Evolutionary conservation across 2,329 filamentous ascomycete genomes (phyloP), one percentile per base, ranked within the genome.

Genomic region (Calonectria ilicicola): DNA sequence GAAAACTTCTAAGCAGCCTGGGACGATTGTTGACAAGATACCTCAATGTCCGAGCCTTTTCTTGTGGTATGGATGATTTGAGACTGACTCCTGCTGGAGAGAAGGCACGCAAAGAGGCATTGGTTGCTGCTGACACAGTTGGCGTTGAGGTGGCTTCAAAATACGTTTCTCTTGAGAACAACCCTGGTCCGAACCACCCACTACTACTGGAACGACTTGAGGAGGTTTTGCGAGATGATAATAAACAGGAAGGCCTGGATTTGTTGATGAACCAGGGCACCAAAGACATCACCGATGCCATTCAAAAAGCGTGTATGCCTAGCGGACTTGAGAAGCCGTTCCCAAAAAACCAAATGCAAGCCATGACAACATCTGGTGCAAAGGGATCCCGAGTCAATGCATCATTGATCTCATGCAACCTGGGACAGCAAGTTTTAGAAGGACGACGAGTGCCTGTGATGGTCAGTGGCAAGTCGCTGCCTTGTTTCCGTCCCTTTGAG

Each of bases 311-410:
- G 2, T 98, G 95, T 84, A 89, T 99, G 76, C 97, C 97, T 0
- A 85, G 87, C 23, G 95, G 94, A 49, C 90, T 99, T 32, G 92
- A 94, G 80, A 99, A 98, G 85, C 91, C 94, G 9, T 99, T 99
- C 84, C 97, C 97, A 1, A 93, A 93, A 81, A 99, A 99, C 81
- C 96, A 98, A 85, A 99, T 99, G 96, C 97, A 99, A 87, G 92
- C 94, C 76, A 99, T 99, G 97, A 99, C 97, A 26, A 94, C 93
- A 17, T 98, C 97, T 69, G 97, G 97, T 83, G 97, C 97, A 65
- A 99, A 99, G 86, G 97, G 97, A 82, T 94, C 91, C 67, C 88
- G 91, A 79, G 97, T 99, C 84, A 99, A 99, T 82, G 97, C 97
- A 64, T 98, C 98, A 80, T 91, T 98, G 73, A 99, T 99, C 83